phyloP scores from a whole-genome alignment of 495 filamentous ascomycete genomes.

The Collariella sp. region DNA sequence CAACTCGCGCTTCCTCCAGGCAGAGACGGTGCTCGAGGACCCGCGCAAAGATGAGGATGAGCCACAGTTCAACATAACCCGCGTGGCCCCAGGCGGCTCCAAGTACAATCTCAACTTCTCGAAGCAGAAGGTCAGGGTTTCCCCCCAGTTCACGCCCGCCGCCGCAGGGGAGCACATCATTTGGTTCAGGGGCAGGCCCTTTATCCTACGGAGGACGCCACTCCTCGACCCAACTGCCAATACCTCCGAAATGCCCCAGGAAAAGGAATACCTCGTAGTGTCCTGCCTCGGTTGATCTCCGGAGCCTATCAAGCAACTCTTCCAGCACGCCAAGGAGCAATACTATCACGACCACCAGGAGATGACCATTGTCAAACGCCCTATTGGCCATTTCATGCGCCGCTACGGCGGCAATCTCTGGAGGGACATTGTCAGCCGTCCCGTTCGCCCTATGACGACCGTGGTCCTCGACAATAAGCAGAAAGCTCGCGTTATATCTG shows the following conservation, averaged over 20 bases:
- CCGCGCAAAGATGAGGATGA: slow-evolving; percentile 47
- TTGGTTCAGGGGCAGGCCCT: slow-evolving; percentile 35
- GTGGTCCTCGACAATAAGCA: slow-evolving; percentile 69
- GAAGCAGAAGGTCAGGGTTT: slow-evolving; percentile 31
- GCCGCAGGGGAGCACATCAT: slow-evolving; percentile 35
- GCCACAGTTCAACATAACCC: slow-evolving; percentile 23
- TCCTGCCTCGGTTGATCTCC: slow-evolving; percentile 38
- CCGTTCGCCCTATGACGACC: slow-evolving; percentile 69
- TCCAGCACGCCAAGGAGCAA: slow-evolving; percentile 47
- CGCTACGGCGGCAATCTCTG: slow-evolving; percentile 43
- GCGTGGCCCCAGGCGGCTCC: slow-evolving; percentile 27
- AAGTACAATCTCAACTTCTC: no score
- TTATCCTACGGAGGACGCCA: slow-evolving; percentile 30
- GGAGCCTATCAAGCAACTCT: slow-evolving; percentile 53
- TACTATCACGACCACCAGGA: slow-evolving; percentile 40
- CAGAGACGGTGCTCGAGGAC: slow-evolving; percentile 45
- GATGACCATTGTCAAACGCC: slow-evolving; percentile 45
- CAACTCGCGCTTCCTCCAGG: slow-evolving; percentile 46
- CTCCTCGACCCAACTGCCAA: slow-evolving; percentile 26
- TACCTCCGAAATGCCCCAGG: slow-evolving; percentile 22
- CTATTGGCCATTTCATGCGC: slow-evolving; percentile 25
- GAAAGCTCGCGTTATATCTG: slow-evolving; percentile 62
- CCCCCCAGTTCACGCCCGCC: slow-evolving; percentile 33
- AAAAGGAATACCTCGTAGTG: slow-evolving; percentile 34
- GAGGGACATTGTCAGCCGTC: slow-evolving; percentile 57